A percentile compares a stretch with the other conserved stretches of the same genome.
phyloP scores from a whole-genome alignment of 108 stramenopile species.

The Fistulifera pelliculosa region DNA sequence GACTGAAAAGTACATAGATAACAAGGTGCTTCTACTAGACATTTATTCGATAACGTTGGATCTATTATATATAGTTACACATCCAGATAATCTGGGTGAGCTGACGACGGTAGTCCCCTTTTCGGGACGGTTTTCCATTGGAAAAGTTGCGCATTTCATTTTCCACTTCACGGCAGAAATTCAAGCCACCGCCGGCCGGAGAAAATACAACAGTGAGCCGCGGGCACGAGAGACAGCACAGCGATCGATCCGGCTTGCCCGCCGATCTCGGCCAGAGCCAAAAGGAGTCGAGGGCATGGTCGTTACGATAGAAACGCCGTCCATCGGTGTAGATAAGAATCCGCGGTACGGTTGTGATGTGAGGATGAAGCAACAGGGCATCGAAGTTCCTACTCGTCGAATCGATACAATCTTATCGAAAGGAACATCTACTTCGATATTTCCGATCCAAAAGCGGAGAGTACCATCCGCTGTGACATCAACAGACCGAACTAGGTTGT shows the following conservation, averaged over 20 bases:
- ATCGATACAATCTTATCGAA: conserved; percentile 75
- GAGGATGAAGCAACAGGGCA: conserved; percentile 28
- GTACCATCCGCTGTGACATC: conserved; percentile 75
- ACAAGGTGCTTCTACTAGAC: no score
- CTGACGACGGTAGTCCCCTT: not conserved
- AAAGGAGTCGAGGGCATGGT: conserved; percentile 77
- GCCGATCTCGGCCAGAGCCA: conserved; percentile 79
- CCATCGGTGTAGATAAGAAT: conserved; percentile 51
- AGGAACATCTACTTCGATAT: conserved; percentile 78
- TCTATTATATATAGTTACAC: conserved; percentile 1
- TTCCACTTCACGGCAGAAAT: conserved; percentile 74
- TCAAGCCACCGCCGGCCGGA: conserved; percentile 60
- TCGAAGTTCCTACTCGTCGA: conserved; percentile 27
- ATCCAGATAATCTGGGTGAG: conserved; percentile 11
- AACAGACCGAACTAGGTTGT: conserved; percentile 78
- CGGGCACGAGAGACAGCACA: conserved; percentile 60
- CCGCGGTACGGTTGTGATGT: conserved; percentile 66
- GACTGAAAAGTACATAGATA: no score
- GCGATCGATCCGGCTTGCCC: conserved; percentile 69
- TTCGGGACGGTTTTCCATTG: conserved; percentile 8
- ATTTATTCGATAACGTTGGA: not conserved
- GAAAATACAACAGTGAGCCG: conserved; percentile 74
- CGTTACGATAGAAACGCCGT: conserved; percentile 76
- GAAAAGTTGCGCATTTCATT: conserved; percentile 66
- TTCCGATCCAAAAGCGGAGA: conserved; percentile 85